phyloP scores from a whole-genome alignment of 2,329 filamentous ascomycete species.

The Metarhizium sp. region DNA sequence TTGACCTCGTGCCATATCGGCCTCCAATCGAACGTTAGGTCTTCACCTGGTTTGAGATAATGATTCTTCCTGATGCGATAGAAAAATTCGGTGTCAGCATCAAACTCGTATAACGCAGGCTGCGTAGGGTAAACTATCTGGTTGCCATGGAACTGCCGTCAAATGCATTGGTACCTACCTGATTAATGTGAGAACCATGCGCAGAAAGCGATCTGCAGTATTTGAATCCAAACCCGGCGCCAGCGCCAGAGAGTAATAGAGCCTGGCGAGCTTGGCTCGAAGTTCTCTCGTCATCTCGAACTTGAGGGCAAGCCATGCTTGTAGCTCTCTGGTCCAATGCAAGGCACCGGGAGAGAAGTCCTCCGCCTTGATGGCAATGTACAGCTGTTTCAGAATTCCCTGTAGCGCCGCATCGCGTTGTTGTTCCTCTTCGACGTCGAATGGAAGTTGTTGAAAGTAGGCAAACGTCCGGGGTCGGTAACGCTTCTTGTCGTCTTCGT shows the following conservation, averaged over 20 bases:
- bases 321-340: conserved; percentile 94
- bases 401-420: conserved; percentile 71
- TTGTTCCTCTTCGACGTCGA: conserved; percentile 70
- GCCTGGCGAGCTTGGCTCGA: conserved; percentile 71
- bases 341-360: conserved; percentile 90
- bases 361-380: conserved; percentile 81
- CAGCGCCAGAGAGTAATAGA: conserved; percentile 90
- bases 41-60: conserved; percentile 83
- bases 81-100: conserved; percentile 1
- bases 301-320: conserved; percentile 92
- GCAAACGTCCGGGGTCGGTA: conserved; percentile 86
- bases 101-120: not conserved
- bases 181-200: conserved; percentile 94
- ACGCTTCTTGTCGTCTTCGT: conserved; percentile 48
- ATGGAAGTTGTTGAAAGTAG: conserved; percentile 86
- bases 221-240: conserved; percentile 79
- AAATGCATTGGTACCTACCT: conserved; percentile 51
- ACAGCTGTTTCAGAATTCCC: conserved; percentile 88
- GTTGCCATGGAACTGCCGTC: not conserved
- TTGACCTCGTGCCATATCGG: conserved; percentile 91
- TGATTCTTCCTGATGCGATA: conserved; percentile 65
- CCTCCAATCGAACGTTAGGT: conserved; percentile 87
- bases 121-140: not conserved
- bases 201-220: conserved; percentile 82
- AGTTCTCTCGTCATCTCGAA: conserved; percentile 88